Evolutionary conservation across 2,329 filamentous ascomycete species (phyloP), one percentile per base, ranked within the genome.

Genomic region (Fusarium nygamai): DNA sequence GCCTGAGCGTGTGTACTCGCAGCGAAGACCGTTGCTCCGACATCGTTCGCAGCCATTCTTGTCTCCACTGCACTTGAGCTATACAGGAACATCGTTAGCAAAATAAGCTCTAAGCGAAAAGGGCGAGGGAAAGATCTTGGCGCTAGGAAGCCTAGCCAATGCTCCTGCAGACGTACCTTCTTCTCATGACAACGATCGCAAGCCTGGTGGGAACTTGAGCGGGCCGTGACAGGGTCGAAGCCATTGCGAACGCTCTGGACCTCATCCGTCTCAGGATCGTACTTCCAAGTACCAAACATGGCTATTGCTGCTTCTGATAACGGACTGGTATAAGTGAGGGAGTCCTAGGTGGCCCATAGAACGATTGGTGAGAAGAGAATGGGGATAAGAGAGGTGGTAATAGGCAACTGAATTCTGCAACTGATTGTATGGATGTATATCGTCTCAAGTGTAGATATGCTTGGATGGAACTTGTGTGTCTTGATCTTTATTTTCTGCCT

Each of bases 221-320:
- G 80, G 36, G 82, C 82, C 33, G 81, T 81, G 69, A 82, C 75
- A 58, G 82, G 83, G 60, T 84, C 82, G 61, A 80, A 82, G 38
- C 81, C 80, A 24, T 78, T 78, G 44, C 82, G 79, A 57, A 84
- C 72, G 64, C 80, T 82, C 65, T 83, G 82, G 67, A 84, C 78
- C 72, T 83, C 78, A 51, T 81, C 77, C 41, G 81, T 83, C 72
- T 83, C 82, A 6, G 80, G 80, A 64, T 83, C 81, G 74, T 82
- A 82, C 72, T 82, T 83, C 81, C 81, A 83, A 17, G 82, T 83
- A 22, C 78, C 79, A 68, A 83, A 83, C 82, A 83, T 83, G 56
- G 56, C 72, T 61, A 81, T 82, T 54, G 56, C 71, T 50, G 51
- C 36, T 43, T 63, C 47, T 62, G 57, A 56, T 24, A 46, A 54